Conservation (phyloP, 805 yeast species). For the Metschnikowia cerradonensis region DNA sequence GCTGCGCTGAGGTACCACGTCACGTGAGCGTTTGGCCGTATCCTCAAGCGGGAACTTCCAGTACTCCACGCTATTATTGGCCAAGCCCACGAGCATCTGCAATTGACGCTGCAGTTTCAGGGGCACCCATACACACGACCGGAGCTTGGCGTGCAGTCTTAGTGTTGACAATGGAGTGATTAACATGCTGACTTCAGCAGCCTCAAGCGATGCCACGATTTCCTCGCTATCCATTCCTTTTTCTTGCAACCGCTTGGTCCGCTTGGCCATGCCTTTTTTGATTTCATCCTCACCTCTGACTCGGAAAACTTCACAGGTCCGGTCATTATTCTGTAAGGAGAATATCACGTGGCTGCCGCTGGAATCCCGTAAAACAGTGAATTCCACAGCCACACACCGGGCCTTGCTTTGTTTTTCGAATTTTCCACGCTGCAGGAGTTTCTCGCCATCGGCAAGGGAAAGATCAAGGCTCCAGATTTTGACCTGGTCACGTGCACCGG, state of each 20-base stretch:
- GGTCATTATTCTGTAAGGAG: constrained; percentile 73
- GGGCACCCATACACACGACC: constrained; percentile 62
- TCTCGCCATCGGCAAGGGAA: constrained; percentile 43
- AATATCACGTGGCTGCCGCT: constrained; percentile 46
- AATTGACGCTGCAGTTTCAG: constrained; percentile 41
- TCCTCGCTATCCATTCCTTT: constrained; percentile 62
- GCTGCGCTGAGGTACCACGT: constrained; percentile 41
- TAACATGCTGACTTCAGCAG: constrained; percentile 51
- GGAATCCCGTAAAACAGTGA: constrained; percentile 30
- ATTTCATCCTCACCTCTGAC: constrained; percentile 74
- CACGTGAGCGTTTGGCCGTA: constrained; percentile 41
- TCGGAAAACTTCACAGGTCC: constrained; percentile 75
- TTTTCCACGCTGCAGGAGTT: constrained; percentile 53
- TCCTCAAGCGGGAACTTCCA: constrained; percentile 58
- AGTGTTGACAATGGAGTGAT: constrained; percentile 67
- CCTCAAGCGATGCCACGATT: constrained; percentile 38
- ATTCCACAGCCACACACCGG: constrained; percentile 59
- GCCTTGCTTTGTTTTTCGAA: constrained; percentile 75
- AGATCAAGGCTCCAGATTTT: constrained; percentile 79
- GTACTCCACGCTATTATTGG: constrained; percentile 73
- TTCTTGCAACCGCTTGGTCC: constrained; percentile 73
- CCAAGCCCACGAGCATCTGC: constrained; percentile 60
- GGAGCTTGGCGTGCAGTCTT: constrained; percentile 61
- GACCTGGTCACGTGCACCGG: constrained; percentile 76
- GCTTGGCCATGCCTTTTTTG: constrained; percentile 67